Base-by-base conservation (phyloP, 305 asterid genomes). In the Fraxinus velutina region DNA sequence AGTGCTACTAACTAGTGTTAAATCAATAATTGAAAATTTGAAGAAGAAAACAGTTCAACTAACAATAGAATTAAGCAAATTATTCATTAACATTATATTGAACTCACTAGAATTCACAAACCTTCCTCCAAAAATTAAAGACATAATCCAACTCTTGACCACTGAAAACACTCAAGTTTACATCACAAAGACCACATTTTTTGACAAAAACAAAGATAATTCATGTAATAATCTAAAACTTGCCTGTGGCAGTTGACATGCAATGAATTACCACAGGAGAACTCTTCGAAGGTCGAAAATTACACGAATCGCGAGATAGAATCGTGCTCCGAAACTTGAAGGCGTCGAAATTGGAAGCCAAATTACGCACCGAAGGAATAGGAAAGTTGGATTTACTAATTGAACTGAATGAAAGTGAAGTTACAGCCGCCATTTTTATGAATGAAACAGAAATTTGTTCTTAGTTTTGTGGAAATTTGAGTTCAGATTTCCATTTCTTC, bases 341-440 rank as follows among this genome's bases (percentile, higher is more conserved):
- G 47, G 87, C 87, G 68, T 92, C 91, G 30, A 85, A 82, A 83
- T 79, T 83, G 1, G 90, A 84, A 17, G 85, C 80, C 66, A 81
- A 82, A 78, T 82, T 83, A n/a, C 91, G 90, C 50, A 88, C 77
- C 2, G 83, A 79, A 5, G 82, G 22, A 21, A 50, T 83, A 70
- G 89, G 75, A 68, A 88, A 88, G 82, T 86, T 91, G 78, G 92
- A 89, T 77, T 91, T 95, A 83, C 88, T 76, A 42, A 89, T 80
- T 19, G 90, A 92, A 17, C 91, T 77, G 86, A 91, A 89, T 1
- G 97, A 91, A 5, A 92, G 84, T 22, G 97, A 90, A 84, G 90
- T 86, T 76, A 94, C 87, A 33, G 97, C 89, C 86, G 98, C 96
- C 98, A 93, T 94, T 82, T 3, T 7, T n/a, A 44, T 15, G 24